These are phyloP conservation scores for Penicillium fimorum DNA, from an alignment of 495 filamentous ascomycete genomes.

Conservation along the genomic window DNA sequence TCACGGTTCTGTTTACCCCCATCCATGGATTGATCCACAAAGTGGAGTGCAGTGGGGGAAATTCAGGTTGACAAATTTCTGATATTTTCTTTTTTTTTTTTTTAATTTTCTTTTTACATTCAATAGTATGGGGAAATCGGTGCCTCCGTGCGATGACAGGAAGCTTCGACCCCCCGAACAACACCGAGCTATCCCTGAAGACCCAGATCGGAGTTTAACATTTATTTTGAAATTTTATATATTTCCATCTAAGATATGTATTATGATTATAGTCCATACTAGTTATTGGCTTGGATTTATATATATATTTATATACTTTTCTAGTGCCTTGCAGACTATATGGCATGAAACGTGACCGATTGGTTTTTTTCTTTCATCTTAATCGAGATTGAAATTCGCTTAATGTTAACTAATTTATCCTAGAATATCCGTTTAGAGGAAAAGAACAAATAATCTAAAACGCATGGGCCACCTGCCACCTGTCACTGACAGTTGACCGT, in stretches of 20 bases:
- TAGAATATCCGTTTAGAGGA: background rate
- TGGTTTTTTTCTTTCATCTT: background rate
- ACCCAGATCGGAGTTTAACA: constrained; percentile 8
- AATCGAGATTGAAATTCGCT: background rate
- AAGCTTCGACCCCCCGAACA: constrained; percentile 24
- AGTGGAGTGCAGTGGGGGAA: background rate
- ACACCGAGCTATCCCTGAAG: constrained; percentile 15
- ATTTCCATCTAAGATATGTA: background rate
- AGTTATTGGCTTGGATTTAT: background rate
- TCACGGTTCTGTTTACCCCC: constrained; percentile 8
- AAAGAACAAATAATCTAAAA: background rate
- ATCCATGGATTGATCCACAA: constrained; percentile 7
- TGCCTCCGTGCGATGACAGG: constrained; percentile 9
- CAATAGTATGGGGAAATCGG: constrained; percentile 17
- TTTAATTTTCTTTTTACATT: background rate
- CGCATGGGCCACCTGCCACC: constrained; percentile 33
- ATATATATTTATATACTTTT: background rate
- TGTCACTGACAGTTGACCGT: constrained; percentile 21
- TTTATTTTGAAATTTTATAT: background rate
- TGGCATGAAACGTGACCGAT: background rate
- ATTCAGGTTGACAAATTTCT: constrained; percentile 10
- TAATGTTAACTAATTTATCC: background rate
- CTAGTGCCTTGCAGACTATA: background rate
- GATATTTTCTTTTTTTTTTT: no score
- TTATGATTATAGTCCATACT: background rate